phyloP scores from a whole-genome alignment of 2,329 filamentous ascomycete species.

The Paracoccidioides brasiliensis region DNA sequence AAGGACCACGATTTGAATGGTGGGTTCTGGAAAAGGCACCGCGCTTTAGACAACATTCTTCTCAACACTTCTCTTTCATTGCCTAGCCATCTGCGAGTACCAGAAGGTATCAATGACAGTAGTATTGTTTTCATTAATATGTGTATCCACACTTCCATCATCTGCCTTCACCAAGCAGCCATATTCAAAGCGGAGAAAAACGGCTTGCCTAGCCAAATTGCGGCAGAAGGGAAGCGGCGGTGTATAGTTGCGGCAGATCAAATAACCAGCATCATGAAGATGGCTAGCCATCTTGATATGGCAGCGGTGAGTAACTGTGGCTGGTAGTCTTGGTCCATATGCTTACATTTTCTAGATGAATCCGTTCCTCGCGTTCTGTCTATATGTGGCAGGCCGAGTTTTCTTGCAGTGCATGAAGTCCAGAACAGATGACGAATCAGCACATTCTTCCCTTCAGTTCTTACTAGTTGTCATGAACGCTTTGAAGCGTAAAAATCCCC shows the following conservation, averaged over 20 bases:
- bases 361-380: slow-evolving; percentile 85
- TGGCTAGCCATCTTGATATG: slow-evolving; percentile 82
- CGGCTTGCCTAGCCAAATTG: slow-evolving; percentile 59
- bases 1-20: slow-evolving; percentile 79
- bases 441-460: slow-evolving; percentile 75
- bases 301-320: slow-evolving; percentile 49
- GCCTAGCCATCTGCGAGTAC: slow-evolving; percentile 68
- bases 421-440: slow-evolving; percentile 65
- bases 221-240: slow-evolving; percentile 79
- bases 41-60: slow-evolving; percentile 76
- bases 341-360: slow-evolving; percentile 55
- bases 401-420: slow-evolving; percentile 97
- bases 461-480: slow-evolving; percentile 82
- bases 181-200: slow-evolving; percentile 96
- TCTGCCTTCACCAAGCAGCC: slow-evolving; percentile 94
- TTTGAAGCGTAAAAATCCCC: slow-evolving; percentile 71
- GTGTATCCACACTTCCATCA: slow-evolving; percentile 91
- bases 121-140: slow-evolving; percentile 93
- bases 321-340: neutral
- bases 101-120: slow-evolving; percentile 58
- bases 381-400: slow-evolving; percentile 89
- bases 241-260: slow-evolving; percentile 90
- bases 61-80: slow-evolving; percentile 74
- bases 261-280: slow-evolving; percentile 88
- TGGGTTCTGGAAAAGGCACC: slow-evolving; percentile 89